Conservation (phyloP, 208 protist species). For the Acanthamoeba sp. region DNA sequence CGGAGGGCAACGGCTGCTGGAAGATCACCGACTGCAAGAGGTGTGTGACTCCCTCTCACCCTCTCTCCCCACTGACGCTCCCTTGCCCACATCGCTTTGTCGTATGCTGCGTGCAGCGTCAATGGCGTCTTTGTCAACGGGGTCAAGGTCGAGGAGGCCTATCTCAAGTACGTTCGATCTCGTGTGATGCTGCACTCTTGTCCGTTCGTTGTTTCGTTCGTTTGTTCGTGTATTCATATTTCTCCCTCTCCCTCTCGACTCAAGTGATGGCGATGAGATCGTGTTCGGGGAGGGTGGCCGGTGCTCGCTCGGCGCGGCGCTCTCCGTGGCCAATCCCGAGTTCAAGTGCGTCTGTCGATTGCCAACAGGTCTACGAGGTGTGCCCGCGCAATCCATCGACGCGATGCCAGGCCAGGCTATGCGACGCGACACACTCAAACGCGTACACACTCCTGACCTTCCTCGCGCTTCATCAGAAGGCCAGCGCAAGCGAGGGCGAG, state of each 20-base stretch:
- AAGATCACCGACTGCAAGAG: constrained; percentile 42
- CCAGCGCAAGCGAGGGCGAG: not conserved
- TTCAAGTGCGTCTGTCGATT: not conserved
- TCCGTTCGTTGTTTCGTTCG: not conserved
- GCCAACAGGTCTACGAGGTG: not conserved
- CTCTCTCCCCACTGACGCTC: not conserved
- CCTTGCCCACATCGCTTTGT: not conserved
- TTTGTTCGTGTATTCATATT: not conserved
- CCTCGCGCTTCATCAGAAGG: not conserved
- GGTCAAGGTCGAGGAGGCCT: not conserved
- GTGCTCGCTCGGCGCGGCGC: not conserved
- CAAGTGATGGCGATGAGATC: constrained; percentile 57
- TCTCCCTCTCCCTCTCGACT: not conserved
- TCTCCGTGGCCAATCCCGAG: not conserved
- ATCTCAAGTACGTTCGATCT: constrained; percentile 25
- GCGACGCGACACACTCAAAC: too few relatives aligned
- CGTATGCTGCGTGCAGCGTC: not conserved
- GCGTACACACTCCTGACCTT: not conserved
- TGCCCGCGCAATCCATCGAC: too few relatives aligned
- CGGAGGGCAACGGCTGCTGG: not conserved
- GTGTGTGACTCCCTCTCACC: not conserved
- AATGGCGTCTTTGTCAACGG: constrained; percentile 69
- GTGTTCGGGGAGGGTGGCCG: constrained; percentile 59
- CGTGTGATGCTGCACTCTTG: too few relatives aligned
- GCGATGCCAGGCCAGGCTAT: too few relatives aligned